A percentile compares a stretch with the other conserved stretches of the same genome.
phyloP scores from a whole-genome alignment of 2,329 filamentous ascomycete genomes.

The Arthrocladium fulminans region DNA sequence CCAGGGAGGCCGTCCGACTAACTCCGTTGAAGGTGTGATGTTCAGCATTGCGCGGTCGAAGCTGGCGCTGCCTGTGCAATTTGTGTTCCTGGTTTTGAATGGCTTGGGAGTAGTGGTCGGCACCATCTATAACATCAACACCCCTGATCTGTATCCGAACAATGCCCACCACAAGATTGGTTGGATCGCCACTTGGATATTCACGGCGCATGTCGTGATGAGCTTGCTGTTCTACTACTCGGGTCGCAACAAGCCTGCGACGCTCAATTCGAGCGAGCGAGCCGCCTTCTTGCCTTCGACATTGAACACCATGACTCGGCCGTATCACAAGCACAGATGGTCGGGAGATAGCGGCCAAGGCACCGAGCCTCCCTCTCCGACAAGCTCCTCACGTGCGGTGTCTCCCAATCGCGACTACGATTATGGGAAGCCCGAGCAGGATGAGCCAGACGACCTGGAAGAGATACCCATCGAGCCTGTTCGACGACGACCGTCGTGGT shows the following conservation, averaged over 20 bases:
- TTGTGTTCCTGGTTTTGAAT: constrained; percentile 58
- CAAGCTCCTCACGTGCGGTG: constrained; percentile 52
- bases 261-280: constrained; percentile 38
- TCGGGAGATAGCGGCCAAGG: constrained; percentile 68
- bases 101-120: constrained; percentile 55
- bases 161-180: constrained; percentile 85
- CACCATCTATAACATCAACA: constrained; percentile 66
- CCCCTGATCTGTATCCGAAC: constrained; percentile 75
- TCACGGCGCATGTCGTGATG: constrained; percentile 61
- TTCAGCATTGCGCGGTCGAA: constrained; percentile 73
- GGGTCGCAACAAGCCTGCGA: constrained; percentile 35
- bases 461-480: constrained; percentile 33
- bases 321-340: constrained; percentile 43
- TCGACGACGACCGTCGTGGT: constrained; percentile 24
- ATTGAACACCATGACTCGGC: constrained; percentile 39
- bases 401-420: constrained; percentile 46
- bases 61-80: constrained; percentile 60
- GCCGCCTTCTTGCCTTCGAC: constrained; percentile 56
- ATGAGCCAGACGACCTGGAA: constrained; percentile 37
- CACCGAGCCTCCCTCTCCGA: constrained; percentile 60
- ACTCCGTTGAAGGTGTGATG: constrained; percentile 58
- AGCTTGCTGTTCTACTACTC: constrained; percentile 56
- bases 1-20: neutral
- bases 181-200: constrained; percentile 70
- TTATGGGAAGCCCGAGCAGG: constrained; percentile 31